phyloP scores from a whole-genome alignment of 23 red algal genomes.

The Agarophyton chilense region DNA sequence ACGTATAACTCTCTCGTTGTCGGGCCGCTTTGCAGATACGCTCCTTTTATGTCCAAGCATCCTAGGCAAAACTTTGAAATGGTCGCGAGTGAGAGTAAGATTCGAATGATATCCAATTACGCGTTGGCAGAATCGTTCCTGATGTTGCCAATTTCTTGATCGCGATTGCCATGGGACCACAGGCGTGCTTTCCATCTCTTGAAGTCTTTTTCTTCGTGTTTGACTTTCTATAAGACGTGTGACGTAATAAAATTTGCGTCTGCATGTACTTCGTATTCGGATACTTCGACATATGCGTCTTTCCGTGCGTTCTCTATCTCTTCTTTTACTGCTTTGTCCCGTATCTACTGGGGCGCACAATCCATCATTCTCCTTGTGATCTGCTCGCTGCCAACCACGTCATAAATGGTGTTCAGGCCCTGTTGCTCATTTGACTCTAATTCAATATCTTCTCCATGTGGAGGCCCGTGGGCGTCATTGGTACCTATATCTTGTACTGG shows the following conservation, averaged over 20 bases:
- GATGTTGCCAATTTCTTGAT: slow-evolving; percentile 31
- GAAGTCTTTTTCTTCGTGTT: slow-evolving; percentile 4
- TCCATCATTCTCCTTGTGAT: too few species aligned
- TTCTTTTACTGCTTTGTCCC: too few species aligned
- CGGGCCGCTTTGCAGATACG: slow-evolving; percentile 28
- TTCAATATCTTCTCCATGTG: too few species aligned
- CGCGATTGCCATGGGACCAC: slow-evolving; percentile 23
- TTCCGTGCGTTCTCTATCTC: too few species aligned
- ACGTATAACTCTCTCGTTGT: slow-evolving; percentile 14
- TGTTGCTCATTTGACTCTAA: too few species aligned
- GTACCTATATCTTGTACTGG: background rate
- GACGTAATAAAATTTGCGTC: slow-evolving; percentile 16
- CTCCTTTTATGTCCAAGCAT: slow-evolving; percentile 33
- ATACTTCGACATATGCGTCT: slow-evolving; percentile 21
- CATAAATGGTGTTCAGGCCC: too few species aligned
- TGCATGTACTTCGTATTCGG: background rate
- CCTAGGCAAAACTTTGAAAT: background rate
- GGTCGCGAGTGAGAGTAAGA: background rate
- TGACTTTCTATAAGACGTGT: slow-evolving; percentile 24
- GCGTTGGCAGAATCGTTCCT: slow-evolving; percentile 27
- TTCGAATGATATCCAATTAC: slow-evolving; percentile 38
- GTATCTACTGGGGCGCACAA: too few species aligned
- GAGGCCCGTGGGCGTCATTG: too few species aligned
- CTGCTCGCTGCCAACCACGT: too few species aligned
- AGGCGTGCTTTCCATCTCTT: slow-evolving; percentile 12